Evolutionary conservation across 257 asterid species (phyloP), one percentile per base, ranked within the genome.

Genomic region (Plectranthus barbatus): DNA sequence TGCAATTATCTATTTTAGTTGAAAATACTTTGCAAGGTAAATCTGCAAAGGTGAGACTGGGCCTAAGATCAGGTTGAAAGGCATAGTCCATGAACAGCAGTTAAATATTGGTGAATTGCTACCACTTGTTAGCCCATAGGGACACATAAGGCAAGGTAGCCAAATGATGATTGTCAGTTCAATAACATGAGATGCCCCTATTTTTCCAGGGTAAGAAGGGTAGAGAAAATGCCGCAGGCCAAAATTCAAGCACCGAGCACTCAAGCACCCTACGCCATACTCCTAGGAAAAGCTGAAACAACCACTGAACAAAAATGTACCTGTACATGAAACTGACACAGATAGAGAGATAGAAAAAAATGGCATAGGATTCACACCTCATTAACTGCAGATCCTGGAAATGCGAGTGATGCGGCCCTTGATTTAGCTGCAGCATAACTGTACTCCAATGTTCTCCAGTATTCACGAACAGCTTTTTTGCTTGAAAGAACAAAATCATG

Each of bases 371-470:
- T 60, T 23, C 72, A 67, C 61, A 91, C 99, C 95, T 92, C 96
- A 72, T 76, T 84, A 72, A 86, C 97, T 63, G 84, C 79, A 65
- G 88, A 85, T 74, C 99, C 99, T 5, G 99, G 99, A 76, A 92
- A 92, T 72, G 99, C 97, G 58, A 84, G 91, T 74, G 77, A 63
- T 67, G 99, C 97, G 48, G 95, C 88, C 73, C 80, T 82, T 59
- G 95, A 72, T 71, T 83, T 81, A 51, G 91, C 83, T 26, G 91
- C 83, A 55, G 95, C 81, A 75, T 89, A 92, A 65, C 96, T 81
- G 66, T 86, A 92, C 85, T 89, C 99, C 73, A 92, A 77, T 51
- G 95, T 92, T 58, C 73, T 80, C 99, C 97, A 92, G 83, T 92
- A 92, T 62, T 86, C 96, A 74, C 86, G 84, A 39, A 92, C 91